Conservation (phyloP, 306 rosid genomes). For the Malus fusca region DNA sequence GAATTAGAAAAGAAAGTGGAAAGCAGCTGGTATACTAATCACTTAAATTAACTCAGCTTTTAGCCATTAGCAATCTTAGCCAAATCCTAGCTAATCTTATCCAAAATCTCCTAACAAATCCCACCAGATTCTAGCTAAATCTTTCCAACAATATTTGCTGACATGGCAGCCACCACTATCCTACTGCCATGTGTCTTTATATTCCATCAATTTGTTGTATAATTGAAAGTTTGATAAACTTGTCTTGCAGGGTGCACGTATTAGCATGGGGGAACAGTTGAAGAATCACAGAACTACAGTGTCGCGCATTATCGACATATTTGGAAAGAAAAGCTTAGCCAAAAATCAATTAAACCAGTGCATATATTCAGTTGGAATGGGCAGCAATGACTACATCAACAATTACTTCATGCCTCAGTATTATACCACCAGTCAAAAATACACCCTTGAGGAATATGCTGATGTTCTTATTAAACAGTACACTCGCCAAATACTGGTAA, state of each 20-base stretch:
- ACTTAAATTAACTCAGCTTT: neutral
- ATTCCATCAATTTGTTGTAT: too few relatives aligned
- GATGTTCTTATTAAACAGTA: conserved; percentile 3
- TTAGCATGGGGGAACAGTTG: conserved; percentile 32
- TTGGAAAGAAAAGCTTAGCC: conserved; percentile 7
- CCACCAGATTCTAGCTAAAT: too few relatives aligned
- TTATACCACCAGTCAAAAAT: neutral
- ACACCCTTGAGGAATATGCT: conserved; percentile 1
- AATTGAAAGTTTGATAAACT: neutral
- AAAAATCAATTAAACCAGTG: conserved; percentile 25
- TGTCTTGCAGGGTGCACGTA: conserved; percentile 31
- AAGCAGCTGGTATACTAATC: conserved; percentile 12
- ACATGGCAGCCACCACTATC: too few relatives aligned
- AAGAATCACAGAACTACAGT: conserved; percentile 28
- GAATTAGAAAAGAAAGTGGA: conserved; percentile 41
- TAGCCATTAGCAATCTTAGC: too few relatives aligned
- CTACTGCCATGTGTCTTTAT: too few relatives aligned
- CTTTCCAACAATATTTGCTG: too few relatives aligned
- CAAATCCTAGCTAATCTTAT: too few relatives aligned
- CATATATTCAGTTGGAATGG: conserved; percentile 33
- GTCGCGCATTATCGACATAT: conserved; percentile 5
- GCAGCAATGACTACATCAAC: conserved; percentile 22
- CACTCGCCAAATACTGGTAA: neutral
- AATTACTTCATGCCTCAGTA: conserved; percentile 18
- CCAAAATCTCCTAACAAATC: too few relatives aligned